phyloP scores from a whole-genome alignment of 257 asterid genomes.

The Nicotiana obtusifolia region DNA sequence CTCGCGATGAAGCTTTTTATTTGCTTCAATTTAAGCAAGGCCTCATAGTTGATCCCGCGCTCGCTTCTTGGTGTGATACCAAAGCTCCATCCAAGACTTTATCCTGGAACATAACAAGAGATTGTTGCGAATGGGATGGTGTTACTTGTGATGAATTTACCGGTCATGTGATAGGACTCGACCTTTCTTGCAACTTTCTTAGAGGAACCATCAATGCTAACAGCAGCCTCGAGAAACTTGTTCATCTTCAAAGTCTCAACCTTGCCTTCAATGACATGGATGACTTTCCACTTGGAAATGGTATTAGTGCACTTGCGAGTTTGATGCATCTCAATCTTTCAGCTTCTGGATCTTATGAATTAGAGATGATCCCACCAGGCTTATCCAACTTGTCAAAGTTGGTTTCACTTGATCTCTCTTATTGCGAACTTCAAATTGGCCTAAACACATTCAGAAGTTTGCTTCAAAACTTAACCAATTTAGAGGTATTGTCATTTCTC shows the following conservation, averaged over 20 bases:
- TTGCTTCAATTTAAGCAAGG: not conserved
- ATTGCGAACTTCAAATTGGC: not conserved
- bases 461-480: not conserved
- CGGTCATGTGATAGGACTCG: not conserved
- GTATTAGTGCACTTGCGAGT: not conserved
- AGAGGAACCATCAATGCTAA: not conserved
- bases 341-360: not conserved
- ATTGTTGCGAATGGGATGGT: not conserved
- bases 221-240: not conserved
- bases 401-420: not conserved
- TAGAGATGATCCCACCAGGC: not conserved
- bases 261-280: not conserved
- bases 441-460: not conserved
- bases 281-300: not conserved
- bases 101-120: not conserved
- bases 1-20: not conserved
- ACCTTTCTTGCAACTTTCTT: not conserved
- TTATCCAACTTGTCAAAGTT: not conserved
- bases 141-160: not conserved
- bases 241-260: not conserved
- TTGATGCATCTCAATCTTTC: not conserved
- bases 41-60: too few species aligned
- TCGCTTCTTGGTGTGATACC: rapidly evolving
- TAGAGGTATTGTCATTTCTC: not conserved
- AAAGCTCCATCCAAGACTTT: not conserved